These are phyloP conservation scores for Penicillium sp. DNA, from an alignment of 2,329 filamentous ascomycete species.

Conservation along the genomic window DNA sequence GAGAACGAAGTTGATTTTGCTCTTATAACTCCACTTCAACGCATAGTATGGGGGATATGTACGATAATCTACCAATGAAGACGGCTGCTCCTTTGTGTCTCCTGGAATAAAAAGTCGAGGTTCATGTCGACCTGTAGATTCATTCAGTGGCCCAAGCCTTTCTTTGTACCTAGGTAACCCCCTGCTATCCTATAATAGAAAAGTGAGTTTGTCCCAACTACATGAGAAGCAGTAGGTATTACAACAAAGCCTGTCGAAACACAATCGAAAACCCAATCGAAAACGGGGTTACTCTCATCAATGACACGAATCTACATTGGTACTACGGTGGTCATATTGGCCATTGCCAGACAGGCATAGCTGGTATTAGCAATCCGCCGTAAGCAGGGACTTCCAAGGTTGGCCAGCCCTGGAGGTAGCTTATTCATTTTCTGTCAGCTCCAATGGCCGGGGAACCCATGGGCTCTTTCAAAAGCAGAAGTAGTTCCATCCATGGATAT, in stretches of 20 bases:
- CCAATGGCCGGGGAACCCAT: constrained; percentile 8
- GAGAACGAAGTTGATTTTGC: not conserved
- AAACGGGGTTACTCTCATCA: constrained; percentile 46
- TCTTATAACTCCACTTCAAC: not conserved
- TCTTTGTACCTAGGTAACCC: constrained; percentile 50
- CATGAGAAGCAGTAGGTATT: constrained; percentile 4
- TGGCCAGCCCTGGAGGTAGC: not conserved
- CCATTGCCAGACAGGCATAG: constrained; percentile 74
- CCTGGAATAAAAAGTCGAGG: constrained; percentile 51
- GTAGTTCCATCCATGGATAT: too few relatives aligned
- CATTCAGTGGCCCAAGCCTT: constrained; percentile 52
- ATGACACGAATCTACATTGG: constrained; percentile 70
- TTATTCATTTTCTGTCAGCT: not conserved
- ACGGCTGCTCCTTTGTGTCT: constrained; percentile 46
- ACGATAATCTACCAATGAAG: constrained; percentile 37
- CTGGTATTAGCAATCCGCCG: constrained; percentile 69
- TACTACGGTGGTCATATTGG: constrained; percentile 71
- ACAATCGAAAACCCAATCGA: not conserved
- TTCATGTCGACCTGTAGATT: constrained; percentile 52
- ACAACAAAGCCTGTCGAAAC: not conserved
- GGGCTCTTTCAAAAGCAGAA: constrained; percentile 5
- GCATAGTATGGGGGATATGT: constrained; percentile 4
- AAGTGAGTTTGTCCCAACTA: constrained; percentile 37
- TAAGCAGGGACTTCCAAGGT: constrained; percentile 10
- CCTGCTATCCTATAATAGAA: constrained; percentile 45